A percentile compares a stretch with the other conserved stretches of the same genome.
Evolutionary conservation across 306 rosid species (phyloP).

Genomic region (Abrus pulchellus): DNA sequence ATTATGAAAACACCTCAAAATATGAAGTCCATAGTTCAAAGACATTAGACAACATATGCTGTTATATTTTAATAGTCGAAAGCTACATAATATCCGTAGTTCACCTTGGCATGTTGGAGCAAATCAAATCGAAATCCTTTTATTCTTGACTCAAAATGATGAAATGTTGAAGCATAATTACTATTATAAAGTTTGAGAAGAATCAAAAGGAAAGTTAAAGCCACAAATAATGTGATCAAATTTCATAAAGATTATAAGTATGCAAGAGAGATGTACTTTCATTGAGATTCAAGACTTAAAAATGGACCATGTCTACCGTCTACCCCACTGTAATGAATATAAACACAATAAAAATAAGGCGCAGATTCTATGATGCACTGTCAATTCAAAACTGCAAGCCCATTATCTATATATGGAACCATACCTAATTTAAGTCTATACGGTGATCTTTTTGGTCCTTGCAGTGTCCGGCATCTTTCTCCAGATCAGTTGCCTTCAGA

Average conservation of each 20-base stretch:
- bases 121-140: too few relatives aligned
- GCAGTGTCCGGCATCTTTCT: conserved; percentile 41
- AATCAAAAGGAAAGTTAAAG: background rate
- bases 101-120: too few relatives aligned
- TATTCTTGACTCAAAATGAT: too few relatives aligned
- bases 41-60: too few relatives aligned
- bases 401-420: conserved; percentile 21
- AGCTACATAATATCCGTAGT: too few relatives aligned
- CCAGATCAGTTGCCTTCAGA: conserved; percentile 44
- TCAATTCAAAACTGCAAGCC: conserved; percentile 37
- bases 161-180: background rate
- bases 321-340: background rate
- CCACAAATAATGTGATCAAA: conserved; percentile 13
- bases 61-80: too few relatives aligned
- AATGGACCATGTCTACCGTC: conserved; percentile 2
- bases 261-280: conserved; percentile 20
- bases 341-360: conserved; percentile 18
- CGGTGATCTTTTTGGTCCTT: conserved; percentile 28
- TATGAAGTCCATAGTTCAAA: too few relatives aligned
- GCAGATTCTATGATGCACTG: conserved; percentile 8
- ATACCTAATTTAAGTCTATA: conserved; percentile 42
- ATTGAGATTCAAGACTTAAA: conserved; percentile 33
- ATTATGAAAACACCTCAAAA: too few relatives aligned
- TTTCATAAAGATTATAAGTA: background rate
- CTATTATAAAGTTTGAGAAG: conserved; percentile 8